phyloP scores from a whole-genome alignment of 306 rosid species.

The Lablab purpureus region DNA sequence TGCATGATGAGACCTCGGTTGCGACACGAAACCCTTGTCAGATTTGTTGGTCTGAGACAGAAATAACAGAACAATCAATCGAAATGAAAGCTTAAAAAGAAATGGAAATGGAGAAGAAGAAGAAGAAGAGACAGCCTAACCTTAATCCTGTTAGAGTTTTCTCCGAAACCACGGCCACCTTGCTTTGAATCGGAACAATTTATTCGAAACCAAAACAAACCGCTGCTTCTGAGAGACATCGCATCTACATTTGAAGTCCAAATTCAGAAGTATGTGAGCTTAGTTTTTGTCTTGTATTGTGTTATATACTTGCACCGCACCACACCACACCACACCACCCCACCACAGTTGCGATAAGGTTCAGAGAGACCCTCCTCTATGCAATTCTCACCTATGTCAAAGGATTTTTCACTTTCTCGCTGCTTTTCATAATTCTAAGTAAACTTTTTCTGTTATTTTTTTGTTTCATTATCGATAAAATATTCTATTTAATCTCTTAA shows the following conservation, averaged over 20 bases:
- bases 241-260: conserved; percentile 13
- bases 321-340: not conserved
- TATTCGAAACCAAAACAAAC: conserved; percentile 45
- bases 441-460: too few relatives aligned
- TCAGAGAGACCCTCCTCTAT: too few relatives aligned
- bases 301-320: not conserved
- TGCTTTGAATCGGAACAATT: conserved; percentile 65
- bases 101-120: not conserved
- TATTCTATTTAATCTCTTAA: too few relatives aligned
- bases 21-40: conserved; percentile 44
- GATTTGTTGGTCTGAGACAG: conserved; percentile 58
- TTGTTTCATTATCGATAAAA: too few relatives aligned
- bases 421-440: too few relatives aligned
- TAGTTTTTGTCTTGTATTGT: not conserved
- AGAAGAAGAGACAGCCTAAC: not conserved
- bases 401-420: too few relatives aligned
- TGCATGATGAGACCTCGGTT: conserved; percentile 26
- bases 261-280: not conserved
- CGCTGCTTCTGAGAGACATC: conserved; percentile 44
- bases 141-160: conserved; percentile 47
- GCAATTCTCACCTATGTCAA: too few relatives aligned
- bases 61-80: not conserved
- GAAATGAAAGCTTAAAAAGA: not conserved
- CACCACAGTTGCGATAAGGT: not conserved
- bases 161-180: conserved; percentile 65